Evolutionary conservation across 306 rosid genomes (phyloP), one percentile per base, ranked within the genome.

Genomic region (Cicer bijugum): DNA sequence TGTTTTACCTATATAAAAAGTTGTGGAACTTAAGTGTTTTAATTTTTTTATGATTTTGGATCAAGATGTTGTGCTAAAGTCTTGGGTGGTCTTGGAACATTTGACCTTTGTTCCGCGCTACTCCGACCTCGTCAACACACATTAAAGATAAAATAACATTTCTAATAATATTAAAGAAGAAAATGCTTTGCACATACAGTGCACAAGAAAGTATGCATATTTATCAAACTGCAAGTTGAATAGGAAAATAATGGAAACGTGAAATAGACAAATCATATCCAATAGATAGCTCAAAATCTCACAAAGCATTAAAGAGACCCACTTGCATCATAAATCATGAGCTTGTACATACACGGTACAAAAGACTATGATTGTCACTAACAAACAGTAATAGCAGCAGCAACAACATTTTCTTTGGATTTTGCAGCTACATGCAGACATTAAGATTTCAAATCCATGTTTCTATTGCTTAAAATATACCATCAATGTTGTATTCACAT

Each of bases 391-490:
- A 59, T 59, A 59, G 76, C 69, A 28, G 33, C 33, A 28, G 33
- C 33, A 28, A 4, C 33, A 28, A 28, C 33, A 73, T 66, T 76
- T 76, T 39, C 42, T 65, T 43, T 74, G 71, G 74, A 39, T 72
- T 84, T 80, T 46, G 66, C 71, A 80, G 51, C 76, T 57, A 59
- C 81, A 63, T 43, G 84, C 77, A 75, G 12, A 77, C 58, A 74
- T 17, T 42, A 57, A 74, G 28, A 71, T 52, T 58, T 44, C 12
- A 80, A 50, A 46, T 17, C 66, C 59, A 59, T 71, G 55, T 81
- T 71, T 57, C 38, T 39, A 15, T 20, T 75, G n/a, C 45, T 7
- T 77, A 81, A 51, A 63, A 48, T 12, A 42, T 38, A 67, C 69
- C 77, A 65, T 42, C 33, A 51, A 39, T 51, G 8, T 28, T 74